Base-by-base conservation (phyloP, 768 basidiomycete genomes). In the Galerina marginata region DNA sequence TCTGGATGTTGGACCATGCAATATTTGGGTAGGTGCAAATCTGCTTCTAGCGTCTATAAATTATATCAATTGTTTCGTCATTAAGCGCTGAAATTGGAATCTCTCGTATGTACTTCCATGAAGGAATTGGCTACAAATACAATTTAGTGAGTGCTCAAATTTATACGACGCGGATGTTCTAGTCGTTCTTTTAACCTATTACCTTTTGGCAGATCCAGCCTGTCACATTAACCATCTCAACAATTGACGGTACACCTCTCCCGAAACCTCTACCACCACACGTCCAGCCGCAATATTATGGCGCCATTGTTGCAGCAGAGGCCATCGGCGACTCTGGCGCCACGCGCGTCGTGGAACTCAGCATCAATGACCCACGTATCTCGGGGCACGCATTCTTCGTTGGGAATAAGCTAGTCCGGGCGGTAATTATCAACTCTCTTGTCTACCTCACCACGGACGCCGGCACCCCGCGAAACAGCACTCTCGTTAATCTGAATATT, bases 121-220 rank as follows among this genome's bases (percentile, higher is more conserved):
- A 86, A 56, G 89, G 88, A 14, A 75, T 90, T 56, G 89, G 89
- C 1, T 90, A 80, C 74, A 91, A 90, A 72, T 91, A 90, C 65
- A 86, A 84, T 66, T 74, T 89, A 54, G 88, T 86, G 56, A 47
- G 9, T 12, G 6, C 0, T 5, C 25, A 9, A 37, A 12, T n/a
- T 3, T 33, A 37, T 59, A 6, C 39, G 12, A 2, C 10, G 39
- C 14, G 7, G 16, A 38, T 7, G 9, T 0, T 26, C 20, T 20
- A 20, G 14, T 12, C 0, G 15, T 33, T 16, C 29, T 33, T 29
- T 45, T 9, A 26, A 7, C 25, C 7, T 10, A 12, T 33, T 4
- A 39, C 9, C 29, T 33, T 20, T 51, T 9, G 42, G 4, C 53
- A 90, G 89, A 81, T 91, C 50, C 89, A 90, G 71, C 90, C 89